Base-by-base conservation (phyloP, 2,329 filamentous ascomycete species). In the Cyphellophora attinorum region DNA sequence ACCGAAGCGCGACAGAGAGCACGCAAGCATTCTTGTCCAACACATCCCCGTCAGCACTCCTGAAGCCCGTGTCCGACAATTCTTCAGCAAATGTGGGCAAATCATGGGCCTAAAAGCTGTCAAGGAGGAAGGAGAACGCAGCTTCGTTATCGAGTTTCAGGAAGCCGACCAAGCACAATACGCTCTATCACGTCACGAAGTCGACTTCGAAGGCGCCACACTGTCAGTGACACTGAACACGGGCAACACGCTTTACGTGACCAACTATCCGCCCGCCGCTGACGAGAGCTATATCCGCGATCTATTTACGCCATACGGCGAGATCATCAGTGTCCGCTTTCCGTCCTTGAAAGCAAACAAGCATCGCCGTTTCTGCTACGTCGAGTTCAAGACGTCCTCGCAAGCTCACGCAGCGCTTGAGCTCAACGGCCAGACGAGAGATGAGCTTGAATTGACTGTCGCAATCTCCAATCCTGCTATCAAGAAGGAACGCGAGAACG, bases 341-440 rank as follows among this genome's bases (percentile, higher is more conserved):
- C 91, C 91, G 2, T 94, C 85, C 37, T 72, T 98, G 33, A 93
- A 93, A 55, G 86, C 73, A 57, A 89, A 95, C 51, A 79, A 81
- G 2, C 79, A 84, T 48, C 83, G 91, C 19, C 81, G 91, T 15
- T 98, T 98, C 62, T 95, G 88, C 64, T 98, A 98, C 57, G 70
- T 95, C 5, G 85, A 93, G n/a, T 95, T 95, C 55, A 71, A 77
- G 31, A 75, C 76, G 19, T 59, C 71, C 3, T 68, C 70, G n/a
- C 72, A 74, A 34, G 84, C 86, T 1, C 68, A 75, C 25, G 75
- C 73, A 31, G 88, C 88, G 1, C 80, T 79, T 1, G 62, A 74
- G 39, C 71, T 94, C 31, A 72, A 95, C 51, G 81, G 81, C 16
- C 39, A 39, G 25, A 78, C 70, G 37, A 55, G 77, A 14, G 59